phyloP scores from a whole-genome alignment of 345 rosid species.

The Iberis pinnata region DNA sequence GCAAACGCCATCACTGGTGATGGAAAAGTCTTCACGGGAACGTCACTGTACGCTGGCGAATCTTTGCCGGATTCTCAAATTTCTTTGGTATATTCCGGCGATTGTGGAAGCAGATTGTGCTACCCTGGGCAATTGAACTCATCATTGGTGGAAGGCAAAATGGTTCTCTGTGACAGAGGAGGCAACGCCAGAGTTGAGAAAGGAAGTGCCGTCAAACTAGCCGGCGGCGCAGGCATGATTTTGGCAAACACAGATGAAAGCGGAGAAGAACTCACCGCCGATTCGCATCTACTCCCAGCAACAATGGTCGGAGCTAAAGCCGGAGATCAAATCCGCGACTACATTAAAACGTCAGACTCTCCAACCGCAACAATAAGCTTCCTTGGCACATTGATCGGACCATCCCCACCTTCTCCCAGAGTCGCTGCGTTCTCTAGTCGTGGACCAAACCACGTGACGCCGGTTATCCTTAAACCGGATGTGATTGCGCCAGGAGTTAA shows the following conservation, averaged over 20 bases:
- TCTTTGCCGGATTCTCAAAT: constrained; percentile 34
- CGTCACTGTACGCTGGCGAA: constrained; percentile 65
- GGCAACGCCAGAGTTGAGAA: constrained; percentile 58
- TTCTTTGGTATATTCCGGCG: constrained; percentile 55
- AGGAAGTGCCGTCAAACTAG: constrained; percentile 58
- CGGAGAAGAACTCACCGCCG: constrained; percentile 73
- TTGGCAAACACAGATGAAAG: constrained; percentile 46
- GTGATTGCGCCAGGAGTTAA: constrained; percentile 84
- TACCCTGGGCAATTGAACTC: constrained; percentile 34
- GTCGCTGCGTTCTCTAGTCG: constrained; percentile 73
- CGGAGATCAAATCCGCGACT: constrained; percentile 40
- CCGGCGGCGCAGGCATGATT: constrained; percentile 70
- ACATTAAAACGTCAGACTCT: constrained; percentile 30
- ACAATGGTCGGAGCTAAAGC: constrained; percentile 56
- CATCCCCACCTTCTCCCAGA: constrained; percentile 57
- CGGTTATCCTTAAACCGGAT: constrained; percentile 68
- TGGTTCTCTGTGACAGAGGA: constrained; percentile 61
- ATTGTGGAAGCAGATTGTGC: constrained; percentile 55
- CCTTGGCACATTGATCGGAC: constrained; percentile 45
- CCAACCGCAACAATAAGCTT: constrained; percentile 52
- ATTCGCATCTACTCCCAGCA: constrained; percentile 58
- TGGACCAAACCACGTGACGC: constrained; percentile 54
- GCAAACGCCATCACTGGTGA: constrained; percentile 73
- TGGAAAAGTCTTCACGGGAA: constrained; percentile 45
- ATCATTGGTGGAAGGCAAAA: constrained; percentile 44